phyloP scores from a whole-genome alignment of 2,329 filamentous ascomycete species.

The Penicillium sp. region DNA sequence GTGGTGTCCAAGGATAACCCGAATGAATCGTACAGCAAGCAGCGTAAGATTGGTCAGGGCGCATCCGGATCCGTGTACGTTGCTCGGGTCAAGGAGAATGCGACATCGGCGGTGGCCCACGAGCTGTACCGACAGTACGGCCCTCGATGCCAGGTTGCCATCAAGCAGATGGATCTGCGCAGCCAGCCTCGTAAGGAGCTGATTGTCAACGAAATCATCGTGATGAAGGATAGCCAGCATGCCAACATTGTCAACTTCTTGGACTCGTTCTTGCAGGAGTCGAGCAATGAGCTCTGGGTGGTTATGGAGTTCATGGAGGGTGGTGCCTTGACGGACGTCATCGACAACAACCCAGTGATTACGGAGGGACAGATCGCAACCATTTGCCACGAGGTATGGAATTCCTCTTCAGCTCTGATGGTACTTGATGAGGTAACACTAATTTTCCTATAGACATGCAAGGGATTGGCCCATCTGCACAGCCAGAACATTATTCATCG shows the following conservation, averaged over 20 bases:
- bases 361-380: conserved; percentile 97
- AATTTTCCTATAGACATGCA: conserved; percentile 72
- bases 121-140: conserved; percentile 79
- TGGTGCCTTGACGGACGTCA: conserved; percentile 94
- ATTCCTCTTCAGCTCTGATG: not conserved
- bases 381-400: conserved; percentile 86
- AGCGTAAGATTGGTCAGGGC: conserved; percentile 99
- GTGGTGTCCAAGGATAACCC: conserved; percentile 96
- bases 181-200: conserved; percentile 97
- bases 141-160: conserved; percentile 84
- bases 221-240: conserved; percentile 99
- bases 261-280: conserved; percentile 93
- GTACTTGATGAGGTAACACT: not conserved
- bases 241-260: conserved; percentile 99
- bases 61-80: conserved; percentile 98
- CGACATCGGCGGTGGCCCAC: conserved; percentile 76
- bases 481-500: conserved; percentile 96
- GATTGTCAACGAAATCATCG: conserved; percentile 99
- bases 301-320: conserved; percentile 99
- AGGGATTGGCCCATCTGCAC: conserved; percentile 90
- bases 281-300: conserved; percentile 95
- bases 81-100: conserved; percentile 87
- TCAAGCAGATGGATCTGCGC: conserved; percentile 99
- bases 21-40: conserved; percentile 94
- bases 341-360: conserved; percentile 94